Conservation (phyloP, 225 moss, liverwort and hornwort genomes). For the Straminergon stramineum region DNA sequence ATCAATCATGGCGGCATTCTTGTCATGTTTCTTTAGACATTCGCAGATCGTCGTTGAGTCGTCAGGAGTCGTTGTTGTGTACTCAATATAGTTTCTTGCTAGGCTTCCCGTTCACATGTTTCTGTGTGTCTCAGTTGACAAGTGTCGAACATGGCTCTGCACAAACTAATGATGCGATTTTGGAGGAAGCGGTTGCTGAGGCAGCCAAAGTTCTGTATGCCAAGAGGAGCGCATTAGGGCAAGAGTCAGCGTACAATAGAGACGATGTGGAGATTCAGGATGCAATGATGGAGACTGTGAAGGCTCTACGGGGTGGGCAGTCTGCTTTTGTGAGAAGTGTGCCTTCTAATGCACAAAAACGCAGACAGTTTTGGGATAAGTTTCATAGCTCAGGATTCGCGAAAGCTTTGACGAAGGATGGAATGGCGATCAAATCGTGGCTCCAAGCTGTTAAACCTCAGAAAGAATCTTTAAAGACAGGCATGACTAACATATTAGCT, state of each 20-base stretch:
- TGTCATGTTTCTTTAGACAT: neutral
- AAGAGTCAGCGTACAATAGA: neutral
- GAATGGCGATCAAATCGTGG: constrained; percentile 32
- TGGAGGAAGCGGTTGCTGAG: constrained; percentile 20
- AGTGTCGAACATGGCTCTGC: neutral
- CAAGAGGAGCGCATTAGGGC: constrained; percentile 21
- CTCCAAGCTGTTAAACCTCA: constrained; percentile 2
- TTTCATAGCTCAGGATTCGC: constrained; percentile 24
- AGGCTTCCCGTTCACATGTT: neutral
- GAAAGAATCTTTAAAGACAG: constrained; percentile 12
- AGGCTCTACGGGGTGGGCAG: constrained; percentile 17
- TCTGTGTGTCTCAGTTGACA: constrained; percentile 9
- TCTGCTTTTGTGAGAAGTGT: constrained; percentile 11
- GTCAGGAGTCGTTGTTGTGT: neutral
- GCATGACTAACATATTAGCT: constrained; percentile 13
- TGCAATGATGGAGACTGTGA: constrained; percentile 17
- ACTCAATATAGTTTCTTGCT: neutral
- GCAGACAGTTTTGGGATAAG: constrained; percentile 27
- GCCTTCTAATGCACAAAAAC: constrained; percentile 25
- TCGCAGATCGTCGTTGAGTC: neutral
- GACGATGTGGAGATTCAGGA: constrained; percentile 4
- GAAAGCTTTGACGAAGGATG: constrained; percentile 24
- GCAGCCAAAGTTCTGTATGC: constrained; percentile 1
- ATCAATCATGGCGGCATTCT: neutral
- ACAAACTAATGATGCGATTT: neutral